Evolutionary conservation across 345 rosid genomes (phyloP), one percentile per base, ranked within the genome.

Genomic region (Viola odorata): DNA sequence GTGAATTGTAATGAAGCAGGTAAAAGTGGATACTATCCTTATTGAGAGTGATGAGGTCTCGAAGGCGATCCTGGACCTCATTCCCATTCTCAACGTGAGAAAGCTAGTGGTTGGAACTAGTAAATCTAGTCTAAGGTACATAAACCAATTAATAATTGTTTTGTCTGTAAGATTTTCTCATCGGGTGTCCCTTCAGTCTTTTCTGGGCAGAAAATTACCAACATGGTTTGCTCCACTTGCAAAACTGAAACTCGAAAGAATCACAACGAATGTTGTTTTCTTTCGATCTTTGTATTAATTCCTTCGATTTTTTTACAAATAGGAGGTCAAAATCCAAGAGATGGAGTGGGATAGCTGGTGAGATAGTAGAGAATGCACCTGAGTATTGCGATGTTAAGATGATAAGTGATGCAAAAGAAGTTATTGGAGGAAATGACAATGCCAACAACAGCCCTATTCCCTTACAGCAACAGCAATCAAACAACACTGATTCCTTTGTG

Each of bases 21-120:
- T 86, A 32, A 84, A 80, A 75, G 85, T 78, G 42, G 98, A 89
- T 10, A 85, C 94, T 0, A 38, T 89, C 14, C 85, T 92, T 48
- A 72, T 89, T 37, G 96, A 89, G 77, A 89, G 91, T 61, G 94
- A 87, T 66, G 50, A 45, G 55, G 87, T 80, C 55, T 85, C 81
- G n/a, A 85, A 82, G 70, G 87, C 98, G 7, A 67, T 87, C 38
- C 38, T 74, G 61, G 89, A 89, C 53, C 87, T 89, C 56, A 77
- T 92, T 23, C 81, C 94, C 54, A 68, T 85, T 72, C 87, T 89
- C 59, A 78, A 81, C 79, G 76, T 87, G 41, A 87, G 57, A 67
- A 92, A 76, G 83, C 82, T 92, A 10, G 94, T 87, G 53, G 73
- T 92, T 67, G 96, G 98, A 71, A 78, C 85, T 61, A 54, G 56